Base-by-base conservation (phyloP, 176 grass and related monocot species). In the Poa pratensis region DNA sequence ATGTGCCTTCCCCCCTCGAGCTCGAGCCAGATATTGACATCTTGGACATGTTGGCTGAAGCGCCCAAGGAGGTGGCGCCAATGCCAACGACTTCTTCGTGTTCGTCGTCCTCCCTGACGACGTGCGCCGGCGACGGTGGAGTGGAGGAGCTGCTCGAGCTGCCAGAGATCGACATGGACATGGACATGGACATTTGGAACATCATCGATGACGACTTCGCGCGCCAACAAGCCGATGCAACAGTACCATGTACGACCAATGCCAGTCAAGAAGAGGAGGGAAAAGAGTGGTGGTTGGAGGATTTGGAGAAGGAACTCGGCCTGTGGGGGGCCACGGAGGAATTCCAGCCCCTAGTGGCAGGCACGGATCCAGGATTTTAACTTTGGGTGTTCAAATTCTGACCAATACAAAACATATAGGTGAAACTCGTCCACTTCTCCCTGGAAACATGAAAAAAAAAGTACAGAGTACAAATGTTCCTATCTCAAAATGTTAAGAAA, bases 301-400 rank as follows among this genome's bases (percentile, higher is more conserved):
- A 89, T 80, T 83, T 97, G 69, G 94, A 92, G 85, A 90, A 90
- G 80, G 94, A 94, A 69, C 87, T 94, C 39, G 92, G 94, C 20
- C 87, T 94, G 80, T 84, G 85, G 85, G 91, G 43, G 5, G 35
- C 82, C 46, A 1, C 19, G 4, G 84, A 83, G 67, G 85, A 90
- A 53, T 76, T 48, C 11, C 59, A 86, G 72, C 43, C 78, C 59
- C 24, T 72, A 8, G 9, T 11, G 79, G 85, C n/a, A n/a, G n/a
- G n/a, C n/a, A n/a, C n/a, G n/a, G n/a, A n/a, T n/a, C n/a, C n/a
- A n/a, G n/a, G n/a, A n/a, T n/a, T n/a, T n/a, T n/a, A n/a, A n/a
- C n/a, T n/a, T n/a, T n/a, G n/a, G n/a, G n/a, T n/a, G n/a, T n/a
- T n/a, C n/a, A n/a, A n/a, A n/a, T n/a, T n/a, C n/a, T n/a, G n/a